Evolutionary conservation across 164 flowering plant genomes (phyloP).

Genomic region (Liriodendron chinense): DNA sequence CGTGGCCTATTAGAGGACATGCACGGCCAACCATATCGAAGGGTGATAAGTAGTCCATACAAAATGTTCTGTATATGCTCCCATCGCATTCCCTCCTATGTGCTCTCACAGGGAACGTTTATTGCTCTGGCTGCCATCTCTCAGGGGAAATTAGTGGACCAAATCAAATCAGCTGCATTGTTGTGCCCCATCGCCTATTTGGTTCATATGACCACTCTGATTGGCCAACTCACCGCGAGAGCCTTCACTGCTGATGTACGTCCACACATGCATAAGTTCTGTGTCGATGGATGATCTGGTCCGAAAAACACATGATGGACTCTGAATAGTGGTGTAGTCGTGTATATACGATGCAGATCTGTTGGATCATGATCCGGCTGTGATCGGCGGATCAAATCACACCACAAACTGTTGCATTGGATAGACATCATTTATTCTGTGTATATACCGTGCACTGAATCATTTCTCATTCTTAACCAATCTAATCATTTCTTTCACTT

Average conservation of each 20-base stretch:
- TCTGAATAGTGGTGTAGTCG: no score
- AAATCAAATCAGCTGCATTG: conserved; percentile 65
- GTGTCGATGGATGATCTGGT: neutral
- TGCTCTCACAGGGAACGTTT: conserved; percentile 94
- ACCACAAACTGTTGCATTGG: neutral
- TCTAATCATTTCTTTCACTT: neutral
- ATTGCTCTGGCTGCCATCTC: conserved; percentile 78
- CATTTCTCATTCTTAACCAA: no score
- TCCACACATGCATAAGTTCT: neutral
- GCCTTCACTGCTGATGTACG: conserved; percentile 72
- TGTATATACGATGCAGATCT: neutral
- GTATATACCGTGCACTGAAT: no score
- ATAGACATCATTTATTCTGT: neutral
- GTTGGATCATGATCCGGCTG: neutral
- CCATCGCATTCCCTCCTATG: no score
- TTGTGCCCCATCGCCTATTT: conserved; percentile 82
- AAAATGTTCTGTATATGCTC: no score
- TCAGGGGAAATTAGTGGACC: conserved; percentile 52
- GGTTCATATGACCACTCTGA: conserved; percentile 73
- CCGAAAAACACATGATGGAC: neutral
- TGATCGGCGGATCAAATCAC: no score
- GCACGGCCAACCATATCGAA: no score
- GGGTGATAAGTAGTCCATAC: no score
- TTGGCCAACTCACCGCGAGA: conserved; percentile 57
- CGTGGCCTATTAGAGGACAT: no score